Percentiles rank a stretch among this genome's conserved stretches.
phyloP scores from a whole-genome alignment of 495 filamentous ascomycete genomes.

The Penicillium angulare region DNA sequence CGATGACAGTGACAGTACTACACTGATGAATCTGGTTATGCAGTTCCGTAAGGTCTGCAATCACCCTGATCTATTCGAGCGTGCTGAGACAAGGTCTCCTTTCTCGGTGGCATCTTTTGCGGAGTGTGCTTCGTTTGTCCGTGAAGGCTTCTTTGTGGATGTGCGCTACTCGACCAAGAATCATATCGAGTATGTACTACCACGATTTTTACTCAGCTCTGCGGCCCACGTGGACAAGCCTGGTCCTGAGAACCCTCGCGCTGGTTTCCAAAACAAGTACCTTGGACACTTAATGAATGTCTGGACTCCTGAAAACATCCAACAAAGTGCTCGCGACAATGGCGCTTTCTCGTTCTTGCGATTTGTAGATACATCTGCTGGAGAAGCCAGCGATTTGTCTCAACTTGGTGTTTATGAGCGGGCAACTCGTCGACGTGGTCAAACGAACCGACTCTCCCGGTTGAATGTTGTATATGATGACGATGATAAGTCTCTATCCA shows the following conservation, averaged over 20 bases:
- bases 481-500: conserved; percentile 42
- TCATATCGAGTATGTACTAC: conserved; percentile 78
- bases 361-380: conserved; percentile 74
- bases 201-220: conserved; percentile 72
- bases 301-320: conserved; percentile 78
- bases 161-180: conserved; percentile 87
- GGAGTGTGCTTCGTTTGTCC: conserved; percentile 90
- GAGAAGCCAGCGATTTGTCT: conserved; percentile 65
- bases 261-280: conserved; percentile 75
- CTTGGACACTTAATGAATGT: conserved; percentile 81
- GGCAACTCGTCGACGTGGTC: conserved; percentile 53
- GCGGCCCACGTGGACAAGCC: conserved; percentile 74
- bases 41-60: conserved; percentile 99
- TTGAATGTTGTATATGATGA: conserved; percentile 62
- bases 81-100: conserved; percentile 86
- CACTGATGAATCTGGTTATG: conserved; percentile 99
- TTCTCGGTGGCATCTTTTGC: conserved; percentile 81
- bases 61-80: conserved; percentile 94
- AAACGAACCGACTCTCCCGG: conserved; percentile 46
- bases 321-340: conserved; percentile 50
- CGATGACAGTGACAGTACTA: conserved; percentile 91
- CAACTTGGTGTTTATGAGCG: conserved; percentile 64
- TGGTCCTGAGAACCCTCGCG: conserved; percentile 67
- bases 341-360: conserved; percentile 86
- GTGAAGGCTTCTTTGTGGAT: conserved; percentile 77